Conservation (phyloP, 495 filamentous ascomycete species). For the Tricharina praecox region DNA sequence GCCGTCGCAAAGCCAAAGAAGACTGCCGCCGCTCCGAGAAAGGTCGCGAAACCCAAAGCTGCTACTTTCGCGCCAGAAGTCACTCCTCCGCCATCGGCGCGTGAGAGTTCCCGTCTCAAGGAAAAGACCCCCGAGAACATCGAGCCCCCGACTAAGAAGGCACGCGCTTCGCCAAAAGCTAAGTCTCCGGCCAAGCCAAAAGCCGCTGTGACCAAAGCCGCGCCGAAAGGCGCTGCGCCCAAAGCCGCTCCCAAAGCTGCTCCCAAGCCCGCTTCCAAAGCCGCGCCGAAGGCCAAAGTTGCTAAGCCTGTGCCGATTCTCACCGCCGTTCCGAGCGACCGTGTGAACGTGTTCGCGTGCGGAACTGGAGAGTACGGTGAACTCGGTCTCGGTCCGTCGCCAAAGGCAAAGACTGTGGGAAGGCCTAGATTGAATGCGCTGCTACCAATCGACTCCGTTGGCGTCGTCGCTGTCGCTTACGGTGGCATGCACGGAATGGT, state of each 20-base stretch:
- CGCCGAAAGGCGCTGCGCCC: constrained; percentile 10
- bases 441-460: constrained; percentile 40
- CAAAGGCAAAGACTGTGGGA: constrained; percentile 48
- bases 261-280: constrained; percentile 4
- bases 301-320: constrained; percentile 8
- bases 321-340: constrained; percentile 26
- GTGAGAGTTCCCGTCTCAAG: neutral
- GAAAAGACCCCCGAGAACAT: neutral
- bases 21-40: too few relatives aligned
- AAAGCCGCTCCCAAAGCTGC: constrained; percentile 6
- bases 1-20: neutral
- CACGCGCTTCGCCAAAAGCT: neutral
- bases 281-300: constrained; percentile 13
- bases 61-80: too few relatives aligned
- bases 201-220: constrained; percentile 3
- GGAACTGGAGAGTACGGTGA: constrained; percentile 53
- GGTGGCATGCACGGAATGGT: constrained; percentile 53
- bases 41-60: neutral
- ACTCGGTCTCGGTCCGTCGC: constrained; percentile 45
- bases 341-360: constrained; percentile 50
- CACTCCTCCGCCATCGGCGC: neutral
- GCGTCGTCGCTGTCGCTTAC: constrained; percentile 44
- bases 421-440: constrained; percentile 47
- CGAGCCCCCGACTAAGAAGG: neutral
- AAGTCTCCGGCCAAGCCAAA: neutral